These are phyloP conservation scores for Populus ilicifolia DNA, from an alignment of 345 rosid species.

Conservation along the genomic window DNA sequence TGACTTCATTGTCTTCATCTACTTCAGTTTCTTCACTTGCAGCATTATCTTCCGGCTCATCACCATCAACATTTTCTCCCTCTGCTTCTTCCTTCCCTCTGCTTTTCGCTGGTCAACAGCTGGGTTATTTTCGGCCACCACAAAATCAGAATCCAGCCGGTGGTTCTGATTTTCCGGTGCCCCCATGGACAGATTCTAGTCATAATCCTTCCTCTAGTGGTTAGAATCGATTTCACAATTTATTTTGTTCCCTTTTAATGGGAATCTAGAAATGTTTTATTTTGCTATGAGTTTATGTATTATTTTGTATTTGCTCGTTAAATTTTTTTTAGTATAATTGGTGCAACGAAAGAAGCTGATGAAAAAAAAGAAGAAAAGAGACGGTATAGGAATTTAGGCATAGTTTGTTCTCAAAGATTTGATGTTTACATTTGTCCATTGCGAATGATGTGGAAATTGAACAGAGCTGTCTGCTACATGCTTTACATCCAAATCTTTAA, in stretches of 20 bases:
- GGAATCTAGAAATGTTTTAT: not conserved
- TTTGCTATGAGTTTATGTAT: not conserved
- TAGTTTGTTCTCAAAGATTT: not conserved
- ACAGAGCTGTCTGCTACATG: not conserved
- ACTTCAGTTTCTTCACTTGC: not conserved
- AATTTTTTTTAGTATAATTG: not conserved
- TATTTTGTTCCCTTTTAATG: not conserved
- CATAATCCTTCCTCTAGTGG: slow-evolving; percentile 12
- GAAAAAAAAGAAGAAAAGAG: too few species aligned
- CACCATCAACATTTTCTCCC: not conserved
- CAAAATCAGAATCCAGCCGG: slow-evolving; percentile 3
- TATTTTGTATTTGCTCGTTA: not conserved
- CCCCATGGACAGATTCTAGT: slow-evolving; percentile 23
- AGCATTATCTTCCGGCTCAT: not conserved
- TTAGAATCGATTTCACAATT: not conserved
- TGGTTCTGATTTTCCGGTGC: slow-evolving; percentile 9
- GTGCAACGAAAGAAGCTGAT: not conserved
- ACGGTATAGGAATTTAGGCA: not conserved
- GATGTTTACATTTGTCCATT: not conserved
- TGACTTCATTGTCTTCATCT: slow-evolving; percentile 19
- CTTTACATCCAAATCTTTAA: not conserved
- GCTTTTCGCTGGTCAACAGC: slow-evolving; percentile 38
- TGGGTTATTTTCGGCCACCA: slow-evolving; percentile 12
- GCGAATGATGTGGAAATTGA: not conserved
- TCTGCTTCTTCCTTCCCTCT: slow-evolving; percentile 38